Base-by-base conservation (phyloP, 2,329 filamentous ascomycete species). In the Huntiella savannae region DNA sequence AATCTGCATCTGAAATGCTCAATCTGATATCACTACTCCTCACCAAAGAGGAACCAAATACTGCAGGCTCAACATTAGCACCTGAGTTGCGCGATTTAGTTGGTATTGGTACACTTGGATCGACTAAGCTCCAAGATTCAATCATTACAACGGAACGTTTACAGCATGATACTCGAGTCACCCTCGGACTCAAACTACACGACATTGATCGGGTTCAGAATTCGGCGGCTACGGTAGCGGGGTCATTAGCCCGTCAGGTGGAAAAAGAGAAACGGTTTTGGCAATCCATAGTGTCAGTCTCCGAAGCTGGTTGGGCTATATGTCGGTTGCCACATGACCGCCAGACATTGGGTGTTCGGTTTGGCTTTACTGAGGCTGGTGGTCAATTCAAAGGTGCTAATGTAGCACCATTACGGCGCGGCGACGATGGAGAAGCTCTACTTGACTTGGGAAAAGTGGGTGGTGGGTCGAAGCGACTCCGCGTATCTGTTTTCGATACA, bases 221-320 rank as follows among this genome's bases (percentile, higher is more conserved):
- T 54, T 77, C 78, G 33, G 71, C 94, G 16, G 64, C 85, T 11
- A 70, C 75, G 7, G 79, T 86, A 4, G 80, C 82, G 0, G 68
- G 71, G 19, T 71, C 83, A 36, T 63, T 98, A 10, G 74, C 84
- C 54, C 73, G 71, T 8, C 87, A 94, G 59, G 80, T 92, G 33
- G 70, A 73, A 7, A 74, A 76, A 28, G 91, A 98, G 63, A 79
- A 78, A 2, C 79, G 72, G 54, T 98, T 93, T 60, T 98, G 91
- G 91, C 73, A 81, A 47, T 80, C 93, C 54, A 73, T 96, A 2
- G 65, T 93, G 40, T 74, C 77, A 7, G 77, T 96, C 39, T 85
- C 80, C 52, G 75, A 85, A 53, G 79, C 77, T 46, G 86, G 87
- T 4, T 98, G 91, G 88, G 79, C 82, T 15, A 66, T 96, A 13